Evolutionary conservation across 192 early-diverging fungal species (phyloP).

Genomic region (Geranomyces variabilis): DNA sequence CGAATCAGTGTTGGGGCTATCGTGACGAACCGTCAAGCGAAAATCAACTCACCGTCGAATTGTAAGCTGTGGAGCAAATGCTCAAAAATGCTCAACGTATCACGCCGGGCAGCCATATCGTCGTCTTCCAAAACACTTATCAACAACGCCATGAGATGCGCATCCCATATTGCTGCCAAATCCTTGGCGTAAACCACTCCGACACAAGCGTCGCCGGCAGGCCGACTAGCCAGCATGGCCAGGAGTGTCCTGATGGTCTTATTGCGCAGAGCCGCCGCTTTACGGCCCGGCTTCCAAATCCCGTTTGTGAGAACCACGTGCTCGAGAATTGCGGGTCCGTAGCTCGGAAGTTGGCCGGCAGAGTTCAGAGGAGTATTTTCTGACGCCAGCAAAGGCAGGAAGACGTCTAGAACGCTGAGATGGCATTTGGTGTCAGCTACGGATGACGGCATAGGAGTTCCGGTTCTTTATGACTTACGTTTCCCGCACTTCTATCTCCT

Average conservation of each 20-base stretch:
- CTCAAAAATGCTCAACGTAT: slow-evolving; percentile 28
- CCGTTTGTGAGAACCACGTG: slow-evolving; percentile 39
- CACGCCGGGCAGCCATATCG: slow-evolving; percentile 33
- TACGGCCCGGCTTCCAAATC: slow-evolving; percentile 54
- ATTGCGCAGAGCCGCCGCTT: slow-evolving; percentile 31
- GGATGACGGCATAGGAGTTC: not conserved
- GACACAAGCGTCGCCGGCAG: slow-evolving; percentile 1
- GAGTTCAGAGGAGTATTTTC: slow-evolving; percentile 39
- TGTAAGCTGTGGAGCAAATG: not conserved
- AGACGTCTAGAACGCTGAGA: slow-evolving; percentile 38
- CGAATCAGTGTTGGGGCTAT: not conserved
- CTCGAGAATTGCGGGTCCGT: slow-evolving; percentile 37
- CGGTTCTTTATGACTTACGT: slow-evolving; percentile 24
- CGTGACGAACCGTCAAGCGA: not conserved
- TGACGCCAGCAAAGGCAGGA: slow-evolving; percentile 34
- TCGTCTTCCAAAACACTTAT: slow-evolving; percentile 52
- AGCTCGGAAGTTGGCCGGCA: slow-evolving; percentile 4
- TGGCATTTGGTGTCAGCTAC: not conserved
- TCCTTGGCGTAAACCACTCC: slow-evolving; percentile 4
- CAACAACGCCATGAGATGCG: slow-evolving; percentile 39
- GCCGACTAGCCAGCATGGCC: slow-evolving; percentile 14
- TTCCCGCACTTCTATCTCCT: slow-evolving; percentile 52
- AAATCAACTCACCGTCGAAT: slow-evolving; percentile 32
- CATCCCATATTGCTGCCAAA: slow-evolving; percentile 7
- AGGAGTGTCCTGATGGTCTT: slow-evolving; percentile 36